phyloP scores from a whole-genome alignment of 2,329 filamentous ascomycete species.

The Talaromyces funiculosus region DNA sequence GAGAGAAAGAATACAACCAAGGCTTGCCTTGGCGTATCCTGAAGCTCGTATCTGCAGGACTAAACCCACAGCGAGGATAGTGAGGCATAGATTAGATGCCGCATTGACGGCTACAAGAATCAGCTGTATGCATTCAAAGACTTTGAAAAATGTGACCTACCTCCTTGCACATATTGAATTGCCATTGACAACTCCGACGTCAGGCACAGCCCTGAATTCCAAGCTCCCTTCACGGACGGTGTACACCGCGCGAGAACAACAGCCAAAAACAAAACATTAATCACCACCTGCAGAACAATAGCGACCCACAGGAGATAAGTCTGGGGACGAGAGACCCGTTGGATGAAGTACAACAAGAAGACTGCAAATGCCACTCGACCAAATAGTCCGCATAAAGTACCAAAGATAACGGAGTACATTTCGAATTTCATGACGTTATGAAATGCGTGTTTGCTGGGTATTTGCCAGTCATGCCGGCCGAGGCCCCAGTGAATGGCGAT shows the following conservation, averaged over 20 bases:
- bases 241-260: slow-evolving; percentile 15
- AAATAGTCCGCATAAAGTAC: slow-evolving; percentile 15
- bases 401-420: slow-evolving; percentile 16
- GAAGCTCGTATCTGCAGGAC: slow-evolving; percentile 6
- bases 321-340: slow-evolving; percentile 10
- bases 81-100: slow-evolving; percentile 11
- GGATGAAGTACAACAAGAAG: slow-evolving; percentile 17
- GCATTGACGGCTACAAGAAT: slow-evolving; percentile 12
- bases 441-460: slow-evolving; percentile 1
- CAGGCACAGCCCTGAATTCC: slow-evolving; percentile 13
- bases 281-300: slow-evolving; percentile 14
- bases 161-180: slow-evolving; percentile 12
- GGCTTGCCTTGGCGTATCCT: background rate
- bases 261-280: slow-evolving; percentile 16
- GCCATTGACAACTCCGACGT: slow-evolving; percentile 9
- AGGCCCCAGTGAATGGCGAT: slow-evolving; percentile 17
- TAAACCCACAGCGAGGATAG: slow-evolving; percentile 6
- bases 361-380: slow-evolving; percentile 18
- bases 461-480: slow-evolving; percentile 14
- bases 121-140: background rate
- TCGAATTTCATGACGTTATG: slow-evolving; percentile 15
- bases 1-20: slow-evolving; percentile 9
- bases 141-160: background rate
- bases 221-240: background rate
- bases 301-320: slow-evolving; percentile 16